Evolutionary conservation across 192 early-diverging fungal genomes (phyloP).

Genomic region (Helicostylum pulchrum): DNA sequence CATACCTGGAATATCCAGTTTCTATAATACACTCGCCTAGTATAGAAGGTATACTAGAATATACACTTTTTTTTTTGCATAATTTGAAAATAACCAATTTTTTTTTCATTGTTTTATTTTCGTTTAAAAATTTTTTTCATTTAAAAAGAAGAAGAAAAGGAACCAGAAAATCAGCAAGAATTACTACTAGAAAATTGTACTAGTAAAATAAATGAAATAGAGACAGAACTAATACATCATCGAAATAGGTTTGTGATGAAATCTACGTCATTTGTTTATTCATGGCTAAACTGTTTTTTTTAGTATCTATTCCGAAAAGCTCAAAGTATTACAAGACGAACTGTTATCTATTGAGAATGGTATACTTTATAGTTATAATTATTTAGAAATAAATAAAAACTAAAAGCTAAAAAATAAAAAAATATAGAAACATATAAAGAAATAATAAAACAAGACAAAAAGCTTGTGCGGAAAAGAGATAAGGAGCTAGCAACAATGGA

Average conservation of each 20-base stretch:
- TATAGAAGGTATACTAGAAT: background rate
- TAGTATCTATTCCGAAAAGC: constrained; percentile 4
- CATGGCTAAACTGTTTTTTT: background rate
- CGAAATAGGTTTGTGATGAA: background rate
- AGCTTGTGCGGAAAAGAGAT: background rate
- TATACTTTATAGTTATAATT: background rate
- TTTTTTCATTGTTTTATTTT: too few relatives aligned
- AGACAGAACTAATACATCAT: background rate
- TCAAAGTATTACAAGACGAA: background rate
- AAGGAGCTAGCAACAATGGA: background rate
- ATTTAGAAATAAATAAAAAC: too few relatives aligned
- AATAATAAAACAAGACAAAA: constrained; percentile 8
- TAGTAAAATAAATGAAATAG: constrained; percentile 3
- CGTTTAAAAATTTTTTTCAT: background rate
- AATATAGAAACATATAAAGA: background rate
- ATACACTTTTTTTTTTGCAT: background rate
- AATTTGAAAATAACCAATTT: background rate
- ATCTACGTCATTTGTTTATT: background rate
- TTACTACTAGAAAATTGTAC: background rate
- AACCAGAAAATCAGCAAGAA: background rate
- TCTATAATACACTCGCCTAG: background rate
- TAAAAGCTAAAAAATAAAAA: too few relatives aligned
- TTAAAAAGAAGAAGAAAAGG: background rate
- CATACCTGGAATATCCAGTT: background rate
- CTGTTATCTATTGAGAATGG: constrained; percentile 1